Evolutionary conservation across 768 basidiomycete genomes (phyloP), one percentile per base, ranked within the genome.

Genomic region (Mycena leptocephala): DNA sequence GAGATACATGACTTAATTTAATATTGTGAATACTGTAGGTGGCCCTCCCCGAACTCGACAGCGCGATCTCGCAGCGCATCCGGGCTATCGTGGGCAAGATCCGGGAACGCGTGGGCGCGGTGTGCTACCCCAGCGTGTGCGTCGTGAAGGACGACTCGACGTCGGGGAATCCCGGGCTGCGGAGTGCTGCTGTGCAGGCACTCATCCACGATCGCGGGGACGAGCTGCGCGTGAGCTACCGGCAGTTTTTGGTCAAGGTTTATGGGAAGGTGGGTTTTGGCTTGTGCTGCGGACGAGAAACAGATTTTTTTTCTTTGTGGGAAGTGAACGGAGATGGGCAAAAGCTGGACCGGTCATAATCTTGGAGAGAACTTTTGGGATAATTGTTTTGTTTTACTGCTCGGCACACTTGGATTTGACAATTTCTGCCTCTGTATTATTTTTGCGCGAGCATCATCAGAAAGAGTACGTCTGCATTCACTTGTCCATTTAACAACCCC

Each of bases 81-180:
- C 88, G 89, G 78, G 86, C 88, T 14, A 87, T 91, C 80, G 84
- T 91, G 48, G 86, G 83, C 66, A 90, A 89, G 80, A 88, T 88
- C 9, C 84, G 89, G 33, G 90, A 90, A 77, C 83, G 88, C 80
- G 81, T 87, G 35, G 81, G 89, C 28, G 87, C 86, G 16, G 85
- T 88, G 2, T 89, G 89, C 80, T 85, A 87, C 77, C 87, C 88
- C 22, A 87, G 88, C 78, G 76, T 90, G 10, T 90, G 88, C 78
- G 83, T 91, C 55, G 89, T 91, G 75, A 91, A 91, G 82, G 89
- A 89, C 76, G 90, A 91, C 77, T 88, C 87, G 22, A 88, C 46
- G 61, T 69, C 48, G 4, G 51, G 33, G 90, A 76, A 62, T 33
- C 58, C 87, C 86, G 7, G 83, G 85, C 41, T 79, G 88, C 53